Evolutionary conservation across 495 filamentous ascomycete genomes (phyloP).

Genomic region (Haplographium delicatum): DNA sequence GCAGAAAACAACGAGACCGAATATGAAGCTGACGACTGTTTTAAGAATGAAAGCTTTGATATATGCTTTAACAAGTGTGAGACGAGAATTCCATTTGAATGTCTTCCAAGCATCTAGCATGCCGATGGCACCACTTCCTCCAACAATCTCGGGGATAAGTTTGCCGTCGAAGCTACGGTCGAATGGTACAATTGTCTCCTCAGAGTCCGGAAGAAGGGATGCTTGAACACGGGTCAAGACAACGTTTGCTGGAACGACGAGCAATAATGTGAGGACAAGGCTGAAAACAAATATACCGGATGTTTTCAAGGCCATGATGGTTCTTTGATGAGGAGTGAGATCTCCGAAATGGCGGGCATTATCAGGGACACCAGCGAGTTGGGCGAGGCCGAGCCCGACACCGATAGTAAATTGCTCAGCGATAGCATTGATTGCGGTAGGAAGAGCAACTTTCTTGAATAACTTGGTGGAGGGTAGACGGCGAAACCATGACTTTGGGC

Average conservation of each 20-base stretch:
- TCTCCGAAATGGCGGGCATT: not conserved
- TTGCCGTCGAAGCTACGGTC: constrained; percentile 63
- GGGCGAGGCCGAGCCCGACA: constrained; percentile 10
- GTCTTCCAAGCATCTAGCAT: constrained; percentile 64
- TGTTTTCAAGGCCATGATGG: constrained; percentile 4
- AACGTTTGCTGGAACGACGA: constrained; percentile 57
- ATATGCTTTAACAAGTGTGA: constrained; percentile 55
- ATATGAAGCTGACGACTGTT: constrained; percentile 38
- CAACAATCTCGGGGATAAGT: constrained; percentile 50
- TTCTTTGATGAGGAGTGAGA: not conserved
- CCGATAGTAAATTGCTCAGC: constrained; percentile 18
- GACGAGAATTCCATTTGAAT: constrained; percentile 55
- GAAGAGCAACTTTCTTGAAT: constrained; percentile 23
- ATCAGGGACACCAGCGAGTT: not conserved
- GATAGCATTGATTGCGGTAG: constrained; percentile 22
- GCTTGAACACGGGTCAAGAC: constrained; percentile 66
- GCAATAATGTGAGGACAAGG: constrained; percentile 30
- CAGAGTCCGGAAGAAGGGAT: constrained; percentile 60
- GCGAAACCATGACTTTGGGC: constrained; percentile 23
- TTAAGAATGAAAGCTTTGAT: constrained; percentile 51
- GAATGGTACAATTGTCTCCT: constrained; percentile 72
- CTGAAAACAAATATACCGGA: constrained; percentile 10
- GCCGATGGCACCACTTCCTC: constrained; percentile 53
- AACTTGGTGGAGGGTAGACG: constrained; percentile 16
- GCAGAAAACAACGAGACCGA: constrained; percentile 29